Base-by-base conservation (phyloP, 108 stramenopile genomes). In the Nitzschia palea region DNA sequence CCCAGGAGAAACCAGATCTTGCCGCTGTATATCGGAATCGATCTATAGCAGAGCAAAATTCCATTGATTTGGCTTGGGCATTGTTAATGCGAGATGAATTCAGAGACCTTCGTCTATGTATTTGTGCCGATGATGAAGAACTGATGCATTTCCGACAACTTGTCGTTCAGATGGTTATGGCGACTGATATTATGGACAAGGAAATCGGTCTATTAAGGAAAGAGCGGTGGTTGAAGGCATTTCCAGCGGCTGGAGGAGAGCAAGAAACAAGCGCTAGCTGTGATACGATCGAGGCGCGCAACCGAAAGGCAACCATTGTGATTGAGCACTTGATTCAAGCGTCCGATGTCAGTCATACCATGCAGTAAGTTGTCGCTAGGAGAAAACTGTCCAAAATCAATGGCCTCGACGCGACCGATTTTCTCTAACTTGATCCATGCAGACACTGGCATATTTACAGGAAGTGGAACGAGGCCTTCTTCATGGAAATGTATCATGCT, bases 401-500 rank as follows among this genome's bases (percentile, higher is more conserved):
- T n/a, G n/a, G n/a, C n/a, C n/a, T n/a, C n/a, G n/a, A n/a, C n/a
- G n/a, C n/a, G n/a, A n/a, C n/a, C n/a, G n/a, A n/a, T n/a, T n/a
- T n/a, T n/a, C n/a, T n/a, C n/a, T n/a, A n/a, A n/a, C n/a, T n/a
- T n/a, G n/a, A n/a, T n/a, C 65, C 51, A n/a, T n/a, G n/a, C n/a
- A n/a, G n/a, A 45, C 59, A 72, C 62, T 72, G 52, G 35, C 31
- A 36, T 22, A 43, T 72, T 37, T 63, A 63, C 32, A 15, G 40
- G 35, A 72, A 72, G 44, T 72, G 71, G 71, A 72, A 71, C 53
- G 32, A 44, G 43, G 37, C 44, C 20, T 43, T 63, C 28, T 81
- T 79, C 70, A 55, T 65, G 33, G 83, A 84, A 53, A 44, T 71
- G 20, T 81, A 71, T 48, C 10, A 34, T 5, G 80, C 65, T 4